phyloP scores from a whole-genome alignment of 192 early-diverging fungal species.

The Backusella parvicylindrica region DNA sequence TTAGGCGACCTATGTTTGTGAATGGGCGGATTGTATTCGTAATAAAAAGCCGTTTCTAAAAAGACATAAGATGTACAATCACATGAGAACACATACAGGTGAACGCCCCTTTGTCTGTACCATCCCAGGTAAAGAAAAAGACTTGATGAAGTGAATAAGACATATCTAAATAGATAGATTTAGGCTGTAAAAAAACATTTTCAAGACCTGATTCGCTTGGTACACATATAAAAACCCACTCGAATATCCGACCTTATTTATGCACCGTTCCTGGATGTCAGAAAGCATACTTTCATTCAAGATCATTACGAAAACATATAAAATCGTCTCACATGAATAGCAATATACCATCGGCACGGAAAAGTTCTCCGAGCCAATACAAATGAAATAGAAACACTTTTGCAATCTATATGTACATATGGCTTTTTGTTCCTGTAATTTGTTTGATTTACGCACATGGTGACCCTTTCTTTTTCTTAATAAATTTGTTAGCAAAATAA shows the following conservation, averaged over 20 bases:
- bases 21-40: constrained; percentile 43
- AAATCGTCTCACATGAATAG: constrained; percentile 28
- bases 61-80: constrained; percentile 65
- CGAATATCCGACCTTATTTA: constrained; percentile 49
- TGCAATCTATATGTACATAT: background rate
- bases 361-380: background rate
- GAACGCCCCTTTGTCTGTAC: constrained; percentile 68
- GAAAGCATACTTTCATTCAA: constrained; percentile 57
- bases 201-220: constrained; percentile 67
- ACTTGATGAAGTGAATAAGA: too few species aligned
- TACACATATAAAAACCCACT: constrained; percentile 58
- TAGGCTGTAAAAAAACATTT: constrained; percentile 65
- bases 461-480: background rate
- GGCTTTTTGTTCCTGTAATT: background rate
- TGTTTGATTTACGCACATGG: background rate
- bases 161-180: background rate
- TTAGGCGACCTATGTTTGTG: constrained; percentile 42
- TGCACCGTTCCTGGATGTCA: constrained; percentile 45
- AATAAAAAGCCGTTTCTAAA: constrained; percentile 61
- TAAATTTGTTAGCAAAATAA: too few species aligned
- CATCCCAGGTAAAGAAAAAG: constrained; percentile 36
- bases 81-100: constrained; percentile 70
- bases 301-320: constrained; percentile 57
- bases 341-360: background rate
- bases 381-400: background rate